These are phyloP conservation scores for Exophiala aquamarina DNA, from an alignment of 2,329 filamentous ascomycete species.

Conservation along the genomic window DNA sequence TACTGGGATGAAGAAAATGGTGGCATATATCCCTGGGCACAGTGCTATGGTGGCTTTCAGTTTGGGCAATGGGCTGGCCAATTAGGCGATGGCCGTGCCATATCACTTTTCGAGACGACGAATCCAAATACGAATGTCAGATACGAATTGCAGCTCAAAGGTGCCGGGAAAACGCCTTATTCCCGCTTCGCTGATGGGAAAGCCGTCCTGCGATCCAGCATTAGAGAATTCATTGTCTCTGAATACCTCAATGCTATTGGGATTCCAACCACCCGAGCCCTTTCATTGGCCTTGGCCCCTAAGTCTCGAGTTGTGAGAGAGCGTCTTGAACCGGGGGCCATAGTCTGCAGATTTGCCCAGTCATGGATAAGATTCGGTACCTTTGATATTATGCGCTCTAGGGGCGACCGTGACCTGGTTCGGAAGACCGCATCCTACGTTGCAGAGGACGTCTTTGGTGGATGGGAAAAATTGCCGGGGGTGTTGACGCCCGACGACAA, in stretches of 20 bases:
- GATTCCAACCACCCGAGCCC: constrained; percentile 82
- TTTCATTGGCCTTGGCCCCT: constrained; percentile 77
- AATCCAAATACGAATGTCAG: constrained; percentile 69
- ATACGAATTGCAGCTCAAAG: constrained; percentile 93
- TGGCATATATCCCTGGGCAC: constrained; percentile 95
- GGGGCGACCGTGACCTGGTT: constrained; percentile 74
- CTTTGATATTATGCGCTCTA: constrained; percentile 84
- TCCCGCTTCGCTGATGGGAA: constrained; percentile 95
- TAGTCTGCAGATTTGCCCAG: constrained; percentile 88
- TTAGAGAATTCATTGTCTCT: constrained; percentile 90
- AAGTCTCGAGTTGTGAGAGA: constrained; percentile 74
- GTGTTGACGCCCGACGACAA: constrained; percentile 44
- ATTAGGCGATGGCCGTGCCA: constrained; percentile 89
- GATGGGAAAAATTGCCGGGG: constrained; percentile 80
- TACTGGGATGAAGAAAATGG: constrained; percentile 71
- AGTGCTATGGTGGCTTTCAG: constrained; percentile 79
- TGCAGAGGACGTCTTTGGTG: constrained; percentile 81
- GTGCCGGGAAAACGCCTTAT: constrained; percentile 90
- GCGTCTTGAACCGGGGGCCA: constrained; percentile 81
- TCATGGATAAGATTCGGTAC: constrained; percentile 92
- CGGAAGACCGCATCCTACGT: constrained; percentile 77
- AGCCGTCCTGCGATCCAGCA: constrained; percentile 87
- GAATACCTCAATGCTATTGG: constrained; percentile 79
- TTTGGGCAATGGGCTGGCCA: constrained; percentile 91
- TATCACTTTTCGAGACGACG: constrained; percentile 87